A percentile compares a stretch with the other conserved stretches of the same genome.
Conservation (phyloP, 805 yeast species). For the Wickerhamomyces queroliae region DNA sequence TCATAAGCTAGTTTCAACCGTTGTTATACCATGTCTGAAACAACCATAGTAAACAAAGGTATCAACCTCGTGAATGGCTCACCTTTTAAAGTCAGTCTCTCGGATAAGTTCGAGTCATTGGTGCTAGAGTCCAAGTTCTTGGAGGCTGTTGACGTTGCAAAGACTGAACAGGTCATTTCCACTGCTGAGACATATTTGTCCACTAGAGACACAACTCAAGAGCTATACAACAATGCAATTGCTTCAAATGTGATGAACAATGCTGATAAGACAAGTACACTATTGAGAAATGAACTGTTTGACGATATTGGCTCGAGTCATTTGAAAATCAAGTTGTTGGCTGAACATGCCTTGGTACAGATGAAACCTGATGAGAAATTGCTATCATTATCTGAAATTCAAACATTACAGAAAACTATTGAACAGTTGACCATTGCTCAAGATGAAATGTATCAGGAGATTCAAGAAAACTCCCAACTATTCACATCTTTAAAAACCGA, state of each 20-base stretch:
- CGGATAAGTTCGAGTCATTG: constrained; percentile 4
- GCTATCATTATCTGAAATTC: neutral
- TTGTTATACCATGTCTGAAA: neutral
- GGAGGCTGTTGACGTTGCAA: constrained; percentile 5
- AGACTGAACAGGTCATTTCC: constrained; percentile 4
- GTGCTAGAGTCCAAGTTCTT: constrained; percentile 2
- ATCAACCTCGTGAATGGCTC: constrained; percentile 9
- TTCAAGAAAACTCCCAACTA: neutral
- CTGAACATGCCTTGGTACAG: constrained; percentile 16
- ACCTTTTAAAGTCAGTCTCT: constrained; percentile 16
- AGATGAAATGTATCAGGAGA: neutral
- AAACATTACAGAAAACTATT: neutral
- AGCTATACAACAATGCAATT: neutral
- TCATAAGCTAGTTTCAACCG: neutral
- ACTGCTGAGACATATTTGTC: constrained; percentile 7
- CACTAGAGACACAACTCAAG: neutral
- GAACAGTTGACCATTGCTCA: neutral
- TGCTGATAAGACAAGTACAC: constrained; percentile 5
- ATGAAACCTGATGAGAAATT: constrained; percentile 2
- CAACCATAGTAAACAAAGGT: constrained; percentile 4
- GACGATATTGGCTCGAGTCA: constrained; percentile 9
- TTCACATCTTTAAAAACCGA: neutral
- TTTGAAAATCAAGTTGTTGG: constrained; percentile 14
- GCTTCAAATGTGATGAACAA: neutral
- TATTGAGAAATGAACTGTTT: constrained; percentile 10